Base-by-base conservation (phyloP, 2,329 filamentous ascomycete species). In the Stachybotrys elegans region DNA sequence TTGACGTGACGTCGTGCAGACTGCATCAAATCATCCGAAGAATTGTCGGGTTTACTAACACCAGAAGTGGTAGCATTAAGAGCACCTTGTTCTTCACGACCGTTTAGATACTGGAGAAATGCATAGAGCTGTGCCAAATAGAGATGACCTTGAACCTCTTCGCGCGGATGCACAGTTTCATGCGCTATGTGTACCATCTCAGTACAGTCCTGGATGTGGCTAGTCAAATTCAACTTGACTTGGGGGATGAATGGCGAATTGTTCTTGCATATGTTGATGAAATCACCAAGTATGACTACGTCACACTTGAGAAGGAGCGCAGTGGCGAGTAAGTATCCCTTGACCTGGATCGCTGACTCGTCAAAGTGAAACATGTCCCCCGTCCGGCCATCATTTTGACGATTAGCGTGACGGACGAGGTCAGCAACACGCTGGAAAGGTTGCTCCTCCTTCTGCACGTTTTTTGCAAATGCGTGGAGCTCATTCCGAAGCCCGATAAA, bases 71-170 rank as follows among this genome's bases (percentile, higher is more conserved):
- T 35, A 13, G 19, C 27, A 11, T 22, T 23, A 8, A 39, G 12
- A n/a, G n/a, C n/a, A n/a, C n/a, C n/a, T n/a, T n/a, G n/a, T n/a
- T n/a, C n/a, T n/a, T n/a, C n/a, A n/a, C n/a, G n/a, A n/a, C n/a
- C n/a, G n/a, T n/a, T n/a, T n/a, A n/a, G n/a, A 21, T 39, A 22
- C 21, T 23, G 4, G 11, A 7, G 2, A 14, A 39, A 39, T 2
- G 66, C 68, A 34, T 65, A 69, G 23, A 77, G 69, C 6, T 72
- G 68, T 1, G 72, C 73, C 21, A 67, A 67, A 48, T 73, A 75
- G 21, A 81, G 60, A 35, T 73, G 63, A 0, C 68, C 75, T 51
- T 82, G 75, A 0, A 69, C 64, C 46, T 74, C 58, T n/a, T 75
- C 68, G 4, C 67, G 60, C 1, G 66, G 57, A 22, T 69, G 62